Evolutionary conservation across 176 grass and related monocot species (phyloP).

Genomic region (Elymus sibiricus): DNA sequence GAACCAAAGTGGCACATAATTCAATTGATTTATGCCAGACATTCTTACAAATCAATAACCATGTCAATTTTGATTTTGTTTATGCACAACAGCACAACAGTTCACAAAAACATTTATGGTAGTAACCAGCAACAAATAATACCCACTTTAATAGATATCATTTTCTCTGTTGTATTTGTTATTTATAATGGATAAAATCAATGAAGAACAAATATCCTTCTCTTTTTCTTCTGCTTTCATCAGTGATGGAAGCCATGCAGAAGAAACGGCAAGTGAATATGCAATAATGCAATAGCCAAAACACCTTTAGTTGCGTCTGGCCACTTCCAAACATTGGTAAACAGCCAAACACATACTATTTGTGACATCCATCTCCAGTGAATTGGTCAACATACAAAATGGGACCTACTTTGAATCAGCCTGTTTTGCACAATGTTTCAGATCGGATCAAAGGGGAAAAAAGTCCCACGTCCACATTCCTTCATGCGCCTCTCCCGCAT

Average conservation of each 20-base stretch:
- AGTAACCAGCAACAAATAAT: not conserved
- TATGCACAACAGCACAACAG: not conserved
- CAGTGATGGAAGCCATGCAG: not conserved
- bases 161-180: not conserved
- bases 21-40: not conserved
- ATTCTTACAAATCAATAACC: conserved; percentile 3
- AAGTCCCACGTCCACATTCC: not conserved
- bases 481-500: not conserved
- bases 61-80: not conserved
- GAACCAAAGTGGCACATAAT: not conserved
- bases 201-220: conserved; percentile 1
- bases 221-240: not conserved
- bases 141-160: not conserved
- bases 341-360: not conserved
- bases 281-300: not conserved
- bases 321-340: not conserved
- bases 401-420: not conserved
- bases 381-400: not conserved
- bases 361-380: not conserved
- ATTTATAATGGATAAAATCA: not conserved
- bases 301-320: not conserved
- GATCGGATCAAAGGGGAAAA: no score
- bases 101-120: not conserved
- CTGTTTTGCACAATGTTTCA: not conserved
- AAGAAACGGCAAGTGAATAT: not conserved